phyloP scores from a whole-genome alignment of 1,139 yeast species.

The Suhomyces coccinellae region DNA sequence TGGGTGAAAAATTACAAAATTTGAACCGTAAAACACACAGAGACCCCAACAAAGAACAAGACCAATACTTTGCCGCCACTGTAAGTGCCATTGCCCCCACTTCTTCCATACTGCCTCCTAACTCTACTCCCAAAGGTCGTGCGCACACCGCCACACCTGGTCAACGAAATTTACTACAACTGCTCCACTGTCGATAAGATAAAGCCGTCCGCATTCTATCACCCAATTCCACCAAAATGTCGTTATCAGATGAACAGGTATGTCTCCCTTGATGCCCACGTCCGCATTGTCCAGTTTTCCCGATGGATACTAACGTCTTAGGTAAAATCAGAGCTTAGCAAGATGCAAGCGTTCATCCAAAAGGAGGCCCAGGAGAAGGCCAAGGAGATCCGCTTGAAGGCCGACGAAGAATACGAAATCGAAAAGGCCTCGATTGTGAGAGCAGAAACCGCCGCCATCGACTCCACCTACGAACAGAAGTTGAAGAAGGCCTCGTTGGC shows the following conservation, averaged over 20 bases:
- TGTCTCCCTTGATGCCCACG: slow-evolving; percentile 19
- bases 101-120: background rate
- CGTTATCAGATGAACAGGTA: slow-evolving; percentile 52
- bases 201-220: slow-evolving; percentile 3
- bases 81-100: too few relatives aligned
- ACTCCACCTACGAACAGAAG: slow-evolving; percentile 74
- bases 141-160: slow-evolving; percentile 7
- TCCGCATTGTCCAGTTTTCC: background rate
- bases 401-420: slow-evolving; percentile 97
- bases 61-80: too few relatives aligned
- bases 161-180: slow-evolving; percentile 10
- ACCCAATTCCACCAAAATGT: slow-evolving; percentile 27
- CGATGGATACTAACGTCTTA: slow-evolving; percentile 27
- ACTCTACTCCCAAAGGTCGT: slow-evolving; percentile 9
- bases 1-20: too few relatives aligned
- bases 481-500: slow-evolving; percentile 89
- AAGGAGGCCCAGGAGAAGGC: slow-evolving; percentile 99
- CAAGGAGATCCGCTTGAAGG: slow-evolving; percentile 90
- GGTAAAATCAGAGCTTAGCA: slow-evolving; percentile 94
- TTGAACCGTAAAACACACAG: too few relatives aligned
- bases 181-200: slow-evolving; percentile 9
- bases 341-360: slow-evolving; percentile 98
- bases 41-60: too few relatives aligned
- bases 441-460: slow-evolving; percentile 87
- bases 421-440: slow-evolving; percentile 95